These are phyloP conservation scores for Evernia prunastri DNA, from an alignment of 495 filamentous ascomycete genomes.

Conservation along the genomic window DNA sequence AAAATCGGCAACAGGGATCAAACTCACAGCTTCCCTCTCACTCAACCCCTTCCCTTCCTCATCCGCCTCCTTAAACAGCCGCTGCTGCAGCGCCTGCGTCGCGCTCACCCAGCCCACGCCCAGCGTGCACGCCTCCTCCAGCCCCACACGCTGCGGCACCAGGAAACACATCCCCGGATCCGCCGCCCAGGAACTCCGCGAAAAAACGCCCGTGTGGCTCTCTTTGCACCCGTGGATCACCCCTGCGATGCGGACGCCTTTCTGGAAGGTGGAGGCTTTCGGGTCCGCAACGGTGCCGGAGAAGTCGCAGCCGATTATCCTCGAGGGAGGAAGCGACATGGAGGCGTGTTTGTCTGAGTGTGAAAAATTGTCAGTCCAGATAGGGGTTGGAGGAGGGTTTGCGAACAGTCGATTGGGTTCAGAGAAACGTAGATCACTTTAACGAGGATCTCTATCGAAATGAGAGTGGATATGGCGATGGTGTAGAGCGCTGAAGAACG, in stretches of 20 bases:
- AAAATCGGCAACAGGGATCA: too few species aligned
- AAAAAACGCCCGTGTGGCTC: too few species aligned
- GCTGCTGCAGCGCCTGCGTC: constrained; percentile 2
- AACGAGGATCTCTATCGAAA: too few species aligned
- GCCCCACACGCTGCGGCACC: neutral
- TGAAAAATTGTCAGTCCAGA: neutral
- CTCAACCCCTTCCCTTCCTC: neutral
- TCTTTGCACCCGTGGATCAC: too few species aligned
- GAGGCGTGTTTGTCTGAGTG: constrained; percentile 8
- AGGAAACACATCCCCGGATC: constrained; percentile 1
- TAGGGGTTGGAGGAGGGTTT: too few species aligned
- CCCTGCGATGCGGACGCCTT: too few species aligned
- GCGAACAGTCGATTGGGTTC: too few species aligned
- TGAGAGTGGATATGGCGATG: neutral
- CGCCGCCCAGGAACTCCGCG: neutral
- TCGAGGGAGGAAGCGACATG: constrained; percentile 5
- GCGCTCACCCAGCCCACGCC: constrained; percentile 6
- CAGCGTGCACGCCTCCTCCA: constrained; percentile 5
- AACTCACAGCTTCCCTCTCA: too few species aligned
- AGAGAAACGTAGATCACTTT: too few species aligned
- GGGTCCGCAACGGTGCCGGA: constrained; percentile 1
- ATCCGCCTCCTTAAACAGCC: neutral
- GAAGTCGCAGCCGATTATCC: constrained; percentile 4
- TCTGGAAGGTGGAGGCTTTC: neutral
- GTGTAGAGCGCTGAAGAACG: constrained; percentile 1